A percentile compares a stretch with the other conserved stretches of the same genome.
These are phyloP conservation scores for Nepenthes alata DNA, from an alignment of 179 eudicot genomes.

Conservation along the genomic window DNA sequence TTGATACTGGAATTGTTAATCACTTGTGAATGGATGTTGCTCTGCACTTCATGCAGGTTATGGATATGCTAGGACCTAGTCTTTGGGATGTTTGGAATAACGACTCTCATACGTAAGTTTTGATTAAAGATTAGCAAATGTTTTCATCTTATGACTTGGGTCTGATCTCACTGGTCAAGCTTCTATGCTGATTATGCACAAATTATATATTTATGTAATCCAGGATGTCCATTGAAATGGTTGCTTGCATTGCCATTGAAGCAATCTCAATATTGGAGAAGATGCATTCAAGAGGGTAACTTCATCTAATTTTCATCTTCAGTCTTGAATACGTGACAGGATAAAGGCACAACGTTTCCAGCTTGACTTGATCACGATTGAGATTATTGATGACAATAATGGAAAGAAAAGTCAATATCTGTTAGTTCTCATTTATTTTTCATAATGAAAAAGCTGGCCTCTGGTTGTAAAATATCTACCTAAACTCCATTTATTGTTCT, in stretches of 20 bases:
- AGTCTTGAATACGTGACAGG: neutral
- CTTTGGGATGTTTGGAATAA: constrained; percentile 91
- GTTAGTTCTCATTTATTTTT: too few species aligned
- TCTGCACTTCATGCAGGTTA: constrained; percentile 39
- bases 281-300: constrained; percentile 77
- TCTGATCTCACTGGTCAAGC: neutral
- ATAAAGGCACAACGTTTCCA: neutral
- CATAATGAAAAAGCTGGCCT: too few species aligned
- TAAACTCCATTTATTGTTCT: too few species aligned
- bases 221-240: constrained; percentile 88
- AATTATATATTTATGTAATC: neutral
- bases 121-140: neutral
- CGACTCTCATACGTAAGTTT: constrained; percentile 5
- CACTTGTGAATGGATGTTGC: constrained; percentile 1
- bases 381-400: too few species aligned
- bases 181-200: constrained; percentile 1
- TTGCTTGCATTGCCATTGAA: constrained; percentile 80
- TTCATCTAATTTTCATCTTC: neutral
- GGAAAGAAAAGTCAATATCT: too few species aligned
- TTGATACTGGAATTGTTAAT: constrained; percentile 1
- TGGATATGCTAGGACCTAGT: constrained; percentile 93
- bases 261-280: constrained; percentile 75
- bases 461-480: too few species aligned
- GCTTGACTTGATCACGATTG: neutral
- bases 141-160: neutral